These are phyloP conservation scores for Blastobotrys aristatus DNA, from an alignment of 1,139 yeast species.

Conservation along the genomic window DNA sequence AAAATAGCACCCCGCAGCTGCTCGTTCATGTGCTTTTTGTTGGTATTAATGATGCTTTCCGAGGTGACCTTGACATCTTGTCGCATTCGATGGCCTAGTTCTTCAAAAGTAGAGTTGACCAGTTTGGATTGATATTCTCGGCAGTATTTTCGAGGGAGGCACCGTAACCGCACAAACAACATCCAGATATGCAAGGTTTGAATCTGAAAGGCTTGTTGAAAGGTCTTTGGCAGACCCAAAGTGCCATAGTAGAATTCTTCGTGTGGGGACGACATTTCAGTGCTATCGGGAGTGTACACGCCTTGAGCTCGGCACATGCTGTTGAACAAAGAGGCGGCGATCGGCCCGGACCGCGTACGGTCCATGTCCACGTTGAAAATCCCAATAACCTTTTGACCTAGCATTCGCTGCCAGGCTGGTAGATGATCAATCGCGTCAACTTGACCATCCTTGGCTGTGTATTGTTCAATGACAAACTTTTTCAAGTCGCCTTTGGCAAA, in stretches of 20 bases:
- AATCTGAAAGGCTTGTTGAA: constrained; percentile 93
- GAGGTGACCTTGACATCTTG: constrained; percentile 81
- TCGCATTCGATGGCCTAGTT: constrained; percentile 78
- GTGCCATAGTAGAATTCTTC: constrained; percentile 54
- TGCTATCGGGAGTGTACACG: constrained; percentile 41
- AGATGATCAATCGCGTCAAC: constrained; percentile 41
- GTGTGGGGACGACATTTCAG: constrained; percentile 22
- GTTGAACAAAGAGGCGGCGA: constrained; percentile 84
- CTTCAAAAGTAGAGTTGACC: constrained; percentile 83
- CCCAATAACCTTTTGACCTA: constrained; percentile 69
- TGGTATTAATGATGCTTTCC: constrained; percentile 78
- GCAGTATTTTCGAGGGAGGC: constrained; percentile 87
- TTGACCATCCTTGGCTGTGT: neutral
- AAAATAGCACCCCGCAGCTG: constrained; percentile 87
- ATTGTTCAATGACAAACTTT: constrained; percentile 3
- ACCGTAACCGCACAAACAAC: constrained; percentile 89
- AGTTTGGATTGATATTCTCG: constrained; percentile 87
- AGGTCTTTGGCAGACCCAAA: constrained; percentile 74
- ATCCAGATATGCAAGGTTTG: constrained; percentile 92
- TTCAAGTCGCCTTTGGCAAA: constrained; percentile 13
- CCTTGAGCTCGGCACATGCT: constrained; percentile 82
- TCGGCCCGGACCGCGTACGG: constrained; percentile 84
- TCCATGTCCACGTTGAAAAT: constrained; percentile 83
- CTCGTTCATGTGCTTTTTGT: constrained; percentile 82
- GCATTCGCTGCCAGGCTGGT: constrained; percentile 61